Evolutionary conservation across 2,329 filamentous ascomycete genomes (phyloP).

Genomic region (Calonectria crousiana): DNA sequence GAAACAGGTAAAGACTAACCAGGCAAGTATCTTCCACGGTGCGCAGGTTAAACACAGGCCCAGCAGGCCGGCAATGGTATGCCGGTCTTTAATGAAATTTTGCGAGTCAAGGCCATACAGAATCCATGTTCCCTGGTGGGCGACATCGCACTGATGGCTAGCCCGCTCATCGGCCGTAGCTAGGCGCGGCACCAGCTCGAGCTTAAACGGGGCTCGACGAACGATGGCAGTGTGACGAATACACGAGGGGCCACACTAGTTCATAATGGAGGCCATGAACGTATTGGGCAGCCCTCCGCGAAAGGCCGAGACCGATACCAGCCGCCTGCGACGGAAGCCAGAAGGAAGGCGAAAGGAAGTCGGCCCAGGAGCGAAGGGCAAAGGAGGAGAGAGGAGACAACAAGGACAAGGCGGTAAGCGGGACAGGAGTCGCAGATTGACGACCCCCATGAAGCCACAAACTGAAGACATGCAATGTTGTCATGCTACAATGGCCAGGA

Average conservation of each 20-base stretch:
- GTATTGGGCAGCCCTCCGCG: constrained; percentile 22
- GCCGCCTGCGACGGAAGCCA: constrained; percentile 17
- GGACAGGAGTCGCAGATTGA: neutral
- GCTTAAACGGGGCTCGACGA: constrained; percentile 21
- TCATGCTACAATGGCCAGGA: neutral
- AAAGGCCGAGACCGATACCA: constrained; percentile 26
- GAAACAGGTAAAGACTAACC: neutral
- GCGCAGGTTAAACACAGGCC: constrained; percentile 2
- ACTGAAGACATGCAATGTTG: constrained; percentile 1
- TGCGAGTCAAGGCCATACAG: constrained; percentile 2
- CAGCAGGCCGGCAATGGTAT: constrained; percentile 17
- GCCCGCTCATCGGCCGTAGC: constrained; percentile 20
- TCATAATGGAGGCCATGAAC: neutral
- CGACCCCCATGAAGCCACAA: constrained; percentile 13
- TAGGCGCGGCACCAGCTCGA: constrained; percentile 20
- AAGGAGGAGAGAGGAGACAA: constrained; percentile 12
- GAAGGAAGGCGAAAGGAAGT: constrained; percentile 12
- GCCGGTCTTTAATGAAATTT: constrained; percentile 10
- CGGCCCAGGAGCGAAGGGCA: neutral
- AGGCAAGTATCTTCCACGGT: neutral
- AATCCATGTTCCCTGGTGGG: neutral
- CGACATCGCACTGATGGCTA: constrained; percentile 14
- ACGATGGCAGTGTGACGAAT: constrained; percentile 13
- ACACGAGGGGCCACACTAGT: constrained; percentile 21
- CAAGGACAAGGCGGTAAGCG: constrained; percentile 8